Evolutionary conservation across 73 alveolate genomes (phyloP).

Genomic region (Symbiodinium pilosum): DNA sequence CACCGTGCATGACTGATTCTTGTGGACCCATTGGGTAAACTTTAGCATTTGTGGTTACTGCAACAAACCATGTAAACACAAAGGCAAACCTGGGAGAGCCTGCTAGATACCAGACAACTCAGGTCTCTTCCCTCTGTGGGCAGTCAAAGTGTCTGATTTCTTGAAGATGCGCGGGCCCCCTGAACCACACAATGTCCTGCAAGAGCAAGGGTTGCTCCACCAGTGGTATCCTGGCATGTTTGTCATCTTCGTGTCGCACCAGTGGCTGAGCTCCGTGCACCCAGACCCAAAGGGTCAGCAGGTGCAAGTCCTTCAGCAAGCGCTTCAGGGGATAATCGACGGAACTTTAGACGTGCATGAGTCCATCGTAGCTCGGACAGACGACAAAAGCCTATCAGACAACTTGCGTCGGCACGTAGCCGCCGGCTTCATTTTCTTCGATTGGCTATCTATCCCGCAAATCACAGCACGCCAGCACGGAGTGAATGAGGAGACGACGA

Average conservation of each 20-base stretch:
- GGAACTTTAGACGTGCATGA: not conserved
- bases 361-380: not conserved
- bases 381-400: not conserved
- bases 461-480: not conserved
- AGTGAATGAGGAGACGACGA: not conserved
- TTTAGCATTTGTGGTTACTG: too few species aligned
- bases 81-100: too few species aligned
- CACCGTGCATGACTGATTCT: not conserved
- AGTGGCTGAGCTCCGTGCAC: not conserved
- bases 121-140: not conserved
- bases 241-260: not conserved
- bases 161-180: not conserved
- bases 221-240: not conserved
- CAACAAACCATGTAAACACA: too few species aligned
- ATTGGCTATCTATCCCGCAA: not conserved
- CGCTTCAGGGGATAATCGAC: not conserved
- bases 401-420: not conserved
- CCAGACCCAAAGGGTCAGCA: not conserved
- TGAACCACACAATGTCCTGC: not conserved
- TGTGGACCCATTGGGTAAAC: too few species aligned
- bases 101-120: too few species aligned
- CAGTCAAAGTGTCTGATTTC: not conserved
- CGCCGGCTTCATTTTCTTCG: constrained; percentile 4
- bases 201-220: not conserved
- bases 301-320: not conserved